A percentile compares a stretch with the other conserved stretches of the same genome.
Evolutionary conservation across 495 filamentous ascomycete genomes (phyloP).

Genomic region (Aspergillus leporis): DNA sequence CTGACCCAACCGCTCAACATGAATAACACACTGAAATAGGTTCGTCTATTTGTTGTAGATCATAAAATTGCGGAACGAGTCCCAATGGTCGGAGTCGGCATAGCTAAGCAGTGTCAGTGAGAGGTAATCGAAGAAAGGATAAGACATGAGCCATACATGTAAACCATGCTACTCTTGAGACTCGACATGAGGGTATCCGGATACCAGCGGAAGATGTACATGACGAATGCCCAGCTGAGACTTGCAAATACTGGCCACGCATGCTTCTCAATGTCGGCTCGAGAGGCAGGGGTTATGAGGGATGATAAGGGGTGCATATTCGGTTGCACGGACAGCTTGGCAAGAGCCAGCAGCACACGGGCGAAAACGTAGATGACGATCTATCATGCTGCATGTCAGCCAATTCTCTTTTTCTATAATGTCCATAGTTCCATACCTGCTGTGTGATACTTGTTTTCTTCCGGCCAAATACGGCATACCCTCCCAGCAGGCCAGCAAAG

Average conservation of each 20-base stretch:
- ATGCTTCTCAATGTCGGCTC: slow-evolving; percentile 58
- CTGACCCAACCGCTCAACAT: slow-evolving; percentile 3
- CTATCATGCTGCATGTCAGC: slow-evolving; percentile 16
- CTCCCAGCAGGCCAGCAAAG: slow-evolving; percentile 86
- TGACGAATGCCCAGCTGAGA: slow-evolving; percentile 85
- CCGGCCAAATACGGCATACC: slow-evolving; percentile 90
- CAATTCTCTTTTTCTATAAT: background rate
- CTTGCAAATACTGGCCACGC: slow-evolving; percentile 92
- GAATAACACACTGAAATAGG: slow-evolving; percentile 15
- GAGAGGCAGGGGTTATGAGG: slow-evolving; percentile 42
- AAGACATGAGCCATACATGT: slow-evolving; percentile 72
- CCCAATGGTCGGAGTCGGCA: slow-evolving; percentile 78
- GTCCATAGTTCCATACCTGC: slow-evolving; percentile 53
- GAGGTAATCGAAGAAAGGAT: background rate
- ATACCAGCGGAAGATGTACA: slow-evolving; percentile 93
- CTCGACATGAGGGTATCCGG: slow-evolving; percentile 86
- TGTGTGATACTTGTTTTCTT: slow-evolving; percentile 83
- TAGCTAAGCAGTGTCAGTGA: slow-evolving; percentile 50
- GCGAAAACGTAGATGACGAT: slow-evolving; percentile 99
- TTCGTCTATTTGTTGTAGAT: slow-evolving; percentile 77
- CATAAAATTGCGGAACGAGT: slow-evolving; percentile 73
- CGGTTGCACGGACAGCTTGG: slow-evolving; percentile 76
- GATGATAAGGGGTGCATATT: slow-evolving; percentile 46
- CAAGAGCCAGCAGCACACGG: slow-evolving; percentile 79
- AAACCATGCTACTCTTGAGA: slow-evolving; percentile 94